Conservation (phyloP, 495 filamentous ascomycete genomes). For the Hyphodiscus hymeniophilus region DNA sequence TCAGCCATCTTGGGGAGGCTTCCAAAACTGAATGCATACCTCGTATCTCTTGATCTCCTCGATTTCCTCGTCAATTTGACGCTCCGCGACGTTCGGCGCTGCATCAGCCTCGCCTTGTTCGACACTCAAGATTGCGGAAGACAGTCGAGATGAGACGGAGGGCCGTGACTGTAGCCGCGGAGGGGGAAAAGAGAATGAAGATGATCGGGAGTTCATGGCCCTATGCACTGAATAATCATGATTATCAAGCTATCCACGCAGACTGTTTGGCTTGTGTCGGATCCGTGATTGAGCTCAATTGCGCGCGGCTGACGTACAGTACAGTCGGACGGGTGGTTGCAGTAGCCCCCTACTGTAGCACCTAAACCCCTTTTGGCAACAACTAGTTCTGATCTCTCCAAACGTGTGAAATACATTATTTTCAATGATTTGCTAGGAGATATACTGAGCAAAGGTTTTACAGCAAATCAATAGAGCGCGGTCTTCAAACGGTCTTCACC, state of each 20-base stretch:
- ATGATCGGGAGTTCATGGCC: slow-evolving; percentile 55
- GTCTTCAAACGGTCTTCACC: no score
- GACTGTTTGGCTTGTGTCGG: background rate
- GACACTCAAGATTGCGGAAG: slow-evolving; percentile 55
- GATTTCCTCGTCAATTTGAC: slow-evolving; percentile 86
- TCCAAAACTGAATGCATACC: slow-evolving; percentile 28
- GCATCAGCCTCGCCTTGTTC: slow-evolving; percentile 48
- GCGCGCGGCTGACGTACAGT: no score
- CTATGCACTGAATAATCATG: slow-evolving; percentile 8
- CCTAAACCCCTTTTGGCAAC: no score
- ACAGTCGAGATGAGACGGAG: slow-evolving; percentile 63
- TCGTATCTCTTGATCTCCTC: slow-evolving; percentile 97
- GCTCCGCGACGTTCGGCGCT: slow-evolving; percentile 35
- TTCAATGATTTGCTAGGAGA: no score
- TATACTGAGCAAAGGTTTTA: no score
- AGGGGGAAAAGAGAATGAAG: slow-evolving; percentile 43
- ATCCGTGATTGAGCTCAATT: no score
- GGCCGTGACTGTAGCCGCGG: slow-evolving; percentile 38
- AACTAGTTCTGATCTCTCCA: no score
- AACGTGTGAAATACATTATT: no score
- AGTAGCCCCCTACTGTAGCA: no score
- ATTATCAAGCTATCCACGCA: slow-evolving; percentile 1
- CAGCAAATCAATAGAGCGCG: no score
- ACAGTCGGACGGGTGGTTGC: no score
- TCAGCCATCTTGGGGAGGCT: background rate